These are phyloP conservation scores for Monosporascus cannonballus DNA, from an alignment of 2,329 filamentous ascomycete genomes.

Conservation along the genomic window DNA sequence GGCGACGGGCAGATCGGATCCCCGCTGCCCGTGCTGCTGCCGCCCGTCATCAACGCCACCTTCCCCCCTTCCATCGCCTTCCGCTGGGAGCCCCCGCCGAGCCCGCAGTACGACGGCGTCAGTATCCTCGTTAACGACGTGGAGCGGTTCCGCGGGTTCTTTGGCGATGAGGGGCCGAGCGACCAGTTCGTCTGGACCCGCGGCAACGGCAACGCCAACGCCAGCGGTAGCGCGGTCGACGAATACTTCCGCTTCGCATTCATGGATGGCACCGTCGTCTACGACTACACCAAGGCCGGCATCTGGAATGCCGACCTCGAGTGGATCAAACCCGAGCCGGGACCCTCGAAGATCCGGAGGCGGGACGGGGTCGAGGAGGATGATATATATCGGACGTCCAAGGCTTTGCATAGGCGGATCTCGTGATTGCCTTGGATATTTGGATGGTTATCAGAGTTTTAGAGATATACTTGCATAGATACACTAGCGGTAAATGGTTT, in stretches of 20 bases:
- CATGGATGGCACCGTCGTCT: constrained; percentile 57
- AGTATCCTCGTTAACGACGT: constrained; percentile 82
- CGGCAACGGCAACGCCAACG: constrained; percentile 25
- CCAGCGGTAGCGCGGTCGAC: constrained; percentile 24
- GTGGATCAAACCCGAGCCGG: constrained; percentile 61
- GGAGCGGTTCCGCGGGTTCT: constrained; percentile 70
- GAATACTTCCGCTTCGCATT: constrained; percentile 78
- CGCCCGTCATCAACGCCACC: constrained; percentile 40
- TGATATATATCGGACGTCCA: constrained; percentile 6
- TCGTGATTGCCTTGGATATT: background rate
- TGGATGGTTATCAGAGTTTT: no score
- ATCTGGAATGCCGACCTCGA: constrained; percentile 58
- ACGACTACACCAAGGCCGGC: constrained; percentile 72
- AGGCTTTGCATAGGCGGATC: constrained; percentile 4
- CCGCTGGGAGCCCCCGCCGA: constrained; percentile 41
- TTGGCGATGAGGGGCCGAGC: constrained; percentile 45
- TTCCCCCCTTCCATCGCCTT: constrained; percentile 60
- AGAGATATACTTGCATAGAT: no score
- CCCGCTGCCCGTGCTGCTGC: constrained; percentile 48
- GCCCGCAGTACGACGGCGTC: constrained; percentile 62
- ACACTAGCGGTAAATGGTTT: no score
- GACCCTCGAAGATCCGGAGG: constrained; percentile 44
- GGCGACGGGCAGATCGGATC: constrained; percentile 61
- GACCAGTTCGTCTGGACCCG: constrained; percentile 55
- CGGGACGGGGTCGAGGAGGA: constrained; percentile 11